Percentiles rank a stretch among this genome's conserved stretches.
Conservation (phyloP, 176 grass and related monocot genomes). For the Triticum turgidum region DNA sequence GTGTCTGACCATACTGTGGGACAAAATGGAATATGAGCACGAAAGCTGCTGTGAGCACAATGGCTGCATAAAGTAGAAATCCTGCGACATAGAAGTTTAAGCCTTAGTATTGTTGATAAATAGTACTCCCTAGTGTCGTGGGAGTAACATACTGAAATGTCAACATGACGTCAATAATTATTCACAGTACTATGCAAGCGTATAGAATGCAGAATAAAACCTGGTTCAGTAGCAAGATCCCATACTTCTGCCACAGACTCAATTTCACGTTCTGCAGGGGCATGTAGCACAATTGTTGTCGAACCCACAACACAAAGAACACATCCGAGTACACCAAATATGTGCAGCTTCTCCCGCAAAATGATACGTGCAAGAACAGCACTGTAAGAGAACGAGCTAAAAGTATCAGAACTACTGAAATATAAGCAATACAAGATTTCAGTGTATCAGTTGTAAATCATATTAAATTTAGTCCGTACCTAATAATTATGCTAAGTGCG, state of each 20-base stretch:
- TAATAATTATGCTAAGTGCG: slow-evolving; percentile 97
- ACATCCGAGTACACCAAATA: slow-evolving; percentile 94
- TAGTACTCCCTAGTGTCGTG: too few relatives aligned
- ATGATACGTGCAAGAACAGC: slow-evolving; percentile 94
- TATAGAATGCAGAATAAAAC: slow-evolving; percentile 25
- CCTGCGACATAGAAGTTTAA: slow-evolving; percentile 48
- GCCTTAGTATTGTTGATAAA: slow-evolving; percentile 16
- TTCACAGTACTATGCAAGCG: neutral
- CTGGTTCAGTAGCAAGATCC: slow-evolving; percentile 95
- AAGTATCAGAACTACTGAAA: slow-evolving; percentile 28
- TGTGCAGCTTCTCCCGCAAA: slow-evolving; percentile 84
- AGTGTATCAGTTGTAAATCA: neutral
- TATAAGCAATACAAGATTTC: slow-evolving; percentile 17
- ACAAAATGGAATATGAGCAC: slow-evolving; percentile 74
- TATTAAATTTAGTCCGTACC: slow-evolving; percentile 24
- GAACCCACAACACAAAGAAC: slow-evolving; percentile 95
- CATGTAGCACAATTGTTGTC: slow-evolving; percentile 94
- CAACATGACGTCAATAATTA: neutral
- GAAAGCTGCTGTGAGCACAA: slow-evolving; percentile 66
- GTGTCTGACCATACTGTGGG: slow-evolving; percentile 79
- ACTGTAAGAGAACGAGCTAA: slow-evolving; percentile 33
- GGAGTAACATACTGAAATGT: neutral
- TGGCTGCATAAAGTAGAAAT: slow-evolving; percentile 64
- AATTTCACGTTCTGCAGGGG: slow-evolving; percentile 79
- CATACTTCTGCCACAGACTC: slow-evolving; percentile 94